Percentiles rank a stretch among this genome's conserved stretches.
phyloP scores from a whole-genome alignment of 164 flowering plant species.

The Echeveria elegans region DNA sequence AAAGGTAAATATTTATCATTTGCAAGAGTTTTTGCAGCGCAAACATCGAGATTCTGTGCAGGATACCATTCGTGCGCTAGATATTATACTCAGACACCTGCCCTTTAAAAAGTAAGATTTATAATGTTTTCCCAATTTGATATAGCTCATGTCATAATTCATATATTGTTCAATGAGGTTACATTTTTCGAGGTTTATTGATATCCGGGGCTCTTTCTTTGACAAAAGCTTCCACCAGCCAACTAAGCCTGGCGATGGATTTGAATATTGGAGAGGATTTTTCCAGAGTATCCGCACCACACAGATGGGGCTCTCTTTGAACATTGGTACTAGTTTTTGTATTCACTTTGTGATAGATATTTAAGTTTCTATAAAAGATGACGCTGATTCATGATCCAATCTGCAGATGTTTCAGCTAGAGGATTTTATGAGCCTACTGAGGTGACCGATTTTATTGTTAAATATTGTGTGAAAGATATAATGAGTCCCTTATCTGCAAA shows the following conservation, averaged over 20 bases:
- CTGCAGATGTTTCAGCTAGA: conserved; percentile 66
- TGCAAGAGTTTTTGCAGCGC: conserved; percentile 35
- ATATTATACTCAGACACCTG: conserved; percentile 46
- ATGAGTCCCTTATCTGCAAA: conserved; percentile 40
- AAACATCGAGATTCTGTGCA: conserved; percentile 46
- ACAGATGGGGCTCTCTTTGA: conserved; percentile 50
- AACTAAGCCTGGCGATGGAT: conserved; percentile 41
- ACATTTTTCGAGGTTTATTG: neutral
- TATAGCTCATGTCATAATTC: conserved; percentile 25
- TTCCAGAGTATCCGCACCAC: conserved; percentile 43
- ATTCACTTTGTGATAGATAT: neutral
- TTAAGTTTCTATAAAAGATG: neutral
- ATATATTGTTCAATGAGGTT: neutral
- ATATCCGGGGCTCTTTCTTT: conserved; percentile 66
- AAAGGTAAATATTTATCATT: conserved; percentile 33
- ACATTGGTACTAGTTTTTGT: neutral
- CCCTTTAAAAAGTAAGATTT: conserved; percentile 37
- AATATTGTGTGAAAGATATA: conserved; percentile 24
- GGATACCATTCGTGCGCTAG: conserved; percentile 62
- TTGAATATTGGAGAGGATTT: conserved; percentile 70
- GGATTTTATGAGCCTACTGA: conserved; percentile 50
- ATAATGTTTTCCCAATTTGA: too few relatives aligned
- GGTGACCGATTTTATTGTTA: conserved; percentile 36
- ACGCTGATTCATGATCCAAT: neutral
- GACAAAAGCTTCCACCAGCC: conserved; percentile 15